Base-by-base conservation (phyloP, 768 basidiomycete species). In the Calocera cornea region DNA sequence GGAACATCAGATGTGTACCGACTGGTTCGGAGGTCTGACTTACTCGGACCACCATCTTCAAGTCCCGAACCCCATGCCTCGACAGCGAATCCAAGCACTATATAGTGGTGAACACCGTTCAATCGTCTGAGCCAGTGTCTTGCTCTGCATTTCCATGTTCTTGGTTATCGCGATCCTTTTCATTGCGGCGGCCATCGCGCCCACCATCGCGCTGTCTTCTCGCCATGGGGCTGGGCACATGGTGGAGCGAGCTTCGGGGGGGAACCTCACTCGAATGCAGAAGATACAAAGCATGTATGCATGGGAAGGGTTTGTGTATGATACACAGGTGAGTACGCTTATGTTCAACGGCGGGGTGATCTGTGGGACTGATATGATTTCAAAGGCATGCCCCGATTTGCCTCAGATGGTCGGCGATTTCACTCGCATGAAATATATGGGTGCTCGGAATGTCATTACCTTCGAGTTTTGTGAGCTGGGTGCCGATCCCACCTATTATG, bases 381-480 rank as follows among this genome's bases (percentile, higher is more conserved):
- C 5, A 16, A 2, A 60, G 54, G 11, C 54, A 5, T 60, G 54
- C 31, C 54, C 54, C 11, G 54, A 33, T 60, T 22, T 60, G 24
- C 27, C 54, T 10, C 27, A 60, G 31, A 60, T 60, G 54, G 54
- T 60, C 11, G 54, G 54, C 54, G 54, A 60, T 19, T 60, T 60
- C 54, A 60, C 54, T 10, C 54, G 54, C 27, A 60, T 60, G 54
- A 60, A 60, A 22, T 60, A 60, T 60, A 27, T 60, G 27, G 54
- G 54, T 16, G 54, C 54, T 11, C 54, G 54, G 27, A 60, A 60
- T 60, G 54, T 60, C 27, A 60, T 60, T 31, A 60, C 54, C 14
- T 60, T 60, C 31, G 54, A 60, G 27, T 60, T 29, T 19, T 60
- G 54, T 27, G 54, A 33, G 11, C 24, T 33, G 10, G 54, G 54